Evolutionary conservation across 768 basidiomycete species (phyloP), one percentile per base, ranked within the genome.

Genomic region (Amanita polypyramis): DNA sequence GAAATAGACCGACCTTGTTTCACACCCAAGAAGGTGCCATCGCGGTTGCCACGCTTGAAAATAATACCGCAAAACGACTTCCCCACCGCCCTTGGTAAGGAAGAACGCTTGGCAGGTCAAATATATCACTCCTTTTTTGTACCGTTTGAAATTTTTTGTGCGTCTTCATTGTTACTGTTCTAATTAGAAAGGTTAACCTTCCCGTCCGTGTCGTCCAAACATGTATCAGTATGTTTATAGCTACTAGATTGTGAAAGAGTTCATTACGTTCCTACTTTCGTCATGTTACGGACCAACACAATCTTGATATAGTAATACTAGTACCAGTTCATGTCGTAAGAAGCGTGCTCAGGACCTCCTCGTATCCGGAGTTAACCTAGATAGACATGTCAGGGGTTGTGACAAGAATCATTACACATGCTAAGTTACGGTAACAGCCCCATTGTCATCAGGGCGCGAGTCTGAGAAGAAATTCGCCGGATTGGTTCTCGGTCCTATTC

Each of bases 1-100:
- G 2, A 19, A 33, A n/a, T 14, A 44, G 20, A 21, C n/a, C 41
- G 8, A 3, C 23, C 41, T 14, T 21, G 38, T 15, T 29, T 42
- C 21, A 25, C 12, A 10, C 15, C 15, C 12, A 17, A 9, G 19
- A 17, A 9, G 19, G 15, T 14, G 15, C 17, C 20, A 36, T 14
- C 4, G 20, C 30, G 17, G 43, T n/a, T 19, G n/a, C 47, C 30
- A n/a, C 23, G 25, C 11, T 9, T 40, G 46, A 15, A 21, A 21
- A 47, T 21, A 27, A 9, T 32, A 20, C 47, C 8, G 19, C 17
- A 12, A 25, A 7, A 15, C 47, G 40, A 14, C 8, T 34, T 17
- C 47, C 47, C n/a, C 37, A 49, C 33, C 47, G 47, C 9, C 47
- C 47, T 12, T 49, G 47, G 47, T 49, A 49, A 49, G 41, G 12